These are phyloP conservation scores for Jamesozyma spencerorum DNA, from an alignment of 805 yeast species.

Conservation along the genomic window DNA sequence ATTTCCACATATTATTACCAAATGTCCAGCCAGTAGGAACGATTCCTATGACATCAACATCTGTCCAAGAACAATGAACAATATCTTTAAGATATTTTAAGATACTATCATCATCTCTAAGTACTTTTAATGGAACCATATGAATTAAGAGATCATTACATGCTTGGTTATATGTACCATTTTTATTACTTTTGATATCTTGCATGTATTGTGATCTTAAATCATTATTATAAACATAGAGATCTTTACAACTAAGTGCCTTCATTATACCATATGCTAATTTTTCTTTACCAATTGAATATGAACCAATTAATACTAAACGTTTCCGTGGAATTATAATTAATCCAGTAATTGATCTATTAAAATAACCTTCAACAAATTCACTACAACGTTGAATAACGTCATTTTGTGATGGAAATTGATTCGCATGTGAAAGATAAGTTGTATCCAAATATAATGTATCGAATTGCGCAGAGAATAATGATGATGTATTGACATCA, in stretches of 20 bases:
- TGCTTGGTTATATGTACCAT: background rate
- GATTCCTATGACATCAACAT: constrained; percentile 48
- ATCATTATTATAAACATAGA: constrained; percentile 24
- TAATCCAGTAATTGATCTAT: background rate
- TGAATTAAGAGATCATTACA: constrained; percentile 39
- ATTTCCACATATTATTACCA: constrained; percentile 18
- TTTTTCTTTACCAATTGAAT: constrained; percentile 87
- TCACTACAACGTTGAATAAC: constrained; percentile 55
- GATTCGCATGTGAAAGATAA: constrained; percentile 62
- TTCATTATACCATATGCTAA: constrained; percentile 50
- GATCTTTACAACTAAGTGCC: constrained; percentile 35
- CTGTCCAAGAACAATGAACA: constrained; percentile 7
- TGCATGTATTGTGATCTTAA: constrained; percentile 6
- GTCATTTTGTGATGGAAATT: constrained; percentile 66
- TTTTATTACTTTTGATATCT: background rate
- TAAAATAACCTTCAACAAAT: constrained; percentile 32
- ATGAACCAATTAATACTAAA: constrained; percentile 61
- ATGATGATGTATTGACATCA: constrained; percentile 30
- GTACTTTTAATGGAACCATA: constrained; percentile 57
- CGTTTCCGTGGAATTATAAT: constrained; percentile 4
- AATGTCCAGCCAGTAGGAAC: constrained; percentile 91
- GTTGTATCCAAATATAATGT: constrained; percentile 83
- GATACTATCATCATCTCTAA: constrained; percentile 31
- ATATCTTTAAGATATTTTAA: constrained; percentile 18
- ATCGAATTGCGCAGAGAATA: constrained; percentile 31